Base-by-base conservation (phyloP, 2,329 filamentous ascomycete genomes). In the Fusarium sp. region DNA sequence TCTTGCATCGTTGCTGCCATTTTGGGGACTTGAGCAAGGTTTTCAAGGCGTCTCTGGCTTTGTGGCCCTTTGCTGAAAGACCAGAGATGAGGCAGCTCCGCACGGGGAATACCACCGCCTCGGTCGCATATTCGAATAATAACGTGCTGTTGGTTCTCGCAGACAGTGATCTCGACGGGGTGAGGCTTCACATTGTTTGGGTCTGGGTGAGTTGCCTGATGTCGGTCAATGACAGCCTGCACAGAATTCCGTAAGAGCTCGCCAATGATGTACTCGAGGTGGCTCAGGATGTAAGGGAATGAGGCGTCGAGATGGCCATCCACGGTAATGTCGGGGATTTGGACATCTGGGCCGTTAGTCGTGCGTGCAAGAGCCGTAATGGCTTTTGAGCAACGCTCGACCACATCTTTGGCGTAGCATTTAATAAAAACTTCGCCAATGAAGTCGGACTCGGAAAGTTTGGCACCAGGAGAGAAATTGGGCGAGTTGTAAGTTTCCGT, bases 91-190 rank as follows among this genome's bases (percentile, higher is more conserved):
- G 95, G 94, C 24, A 98, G 83, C 62, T 95, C 89, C 45, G 96
- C 93, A 51, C 90, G 89, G 1, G 94, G 91, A 57, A 99, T 93
- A 38, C 97, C 96, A 67, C 97, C 96, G 51, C 95, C 96, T 78
- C 94, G 94, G 78, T 99, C 97, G 0, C 94, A 98, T 45, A 99
- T 93, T 44, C 96, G 90, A 80, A 99, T 94, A 70, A 98, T 98
- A 75, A 98, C 94, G 82, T 98, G 94, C 78, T 98, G 94, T 34
- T 92, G 89, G 5, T 94, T 93, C 82, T 98, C 95, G 81, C 95
- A 98, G 70, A 99, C 92, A 59, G 97, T 91, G 24, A 99, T 93
- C 76, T 98, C 93, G 72, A 99, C 96, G 3, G 95, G 94, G 0
- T 93, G 93, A 2, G 93, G 91, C 20, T 65, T 67, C 34, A 65